phyloP scores from a whole-genome alignment of 306 rosid genomes.

The Cicer cuneatum region DNA sequence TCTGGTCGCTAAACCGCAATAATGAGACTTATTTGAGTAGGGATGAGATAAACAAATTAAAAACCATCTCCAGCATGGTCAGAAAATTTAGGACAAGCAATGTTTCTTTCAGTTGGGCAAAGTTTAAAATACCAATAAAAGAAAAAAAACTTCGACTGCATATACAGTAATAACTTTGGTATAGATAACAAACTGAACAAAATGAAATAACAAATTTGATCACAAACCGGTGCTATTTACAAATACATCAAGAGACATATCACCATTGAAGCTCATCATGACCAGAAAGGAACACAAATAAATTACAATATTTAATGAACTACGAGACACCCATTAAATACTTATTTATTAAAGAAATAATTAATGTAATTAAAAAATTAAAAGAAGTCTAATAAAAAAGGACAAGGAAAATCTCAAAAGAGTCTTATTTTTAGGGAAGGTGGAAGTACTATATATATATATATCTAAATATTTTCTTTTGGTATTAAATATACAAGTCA shows the following conservation, averaged over 20 bases:
- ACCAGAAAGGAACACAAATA: slow-evolving; percentile 10
- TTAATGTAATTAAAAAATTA: too few relatives aligned
- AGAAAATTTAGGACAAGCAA: slow-evolving; percentile 27
- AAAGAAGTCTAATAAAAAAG: too few relatives aligned
- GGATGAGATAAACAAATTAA: slow-evolving; percentile 7
- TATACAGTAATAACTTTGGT: slow-evolving; percentile 5
- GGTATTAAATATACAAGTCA: too few relatives aligned
- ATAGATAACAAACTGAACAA: slow-evolving; percentile 13
- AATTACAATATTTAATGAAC: slow-evolving; percentile 19
- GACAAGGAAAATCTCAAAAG: too few relatives aligned
- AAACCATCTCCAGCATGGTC: slow-evolving; percentile 18
- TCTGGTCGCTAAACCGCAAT: slow-evolving; percentile 77
- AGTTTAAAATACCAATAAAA: slow-evolving; percentile 4
- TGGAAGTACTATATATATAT: too few relatives aligned
- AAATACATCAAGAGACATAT: slow-evolving; percentile 19
- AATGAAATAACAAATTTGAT: neutral
- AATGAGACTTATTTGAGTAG: slow-evolving; percentile 18
- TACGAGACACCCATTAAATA: too few relatives aligned
- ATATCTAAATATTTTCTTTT: too few relatives aligned
- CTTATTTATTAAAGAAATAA: too few relatives aligned
- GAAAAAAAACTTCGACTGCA: neutral
- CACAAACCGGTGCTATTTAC: neutral
- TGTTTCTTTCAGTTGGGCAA: slow-evolving; percentile 19
- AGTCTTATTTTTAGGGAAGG: too few relatives aligned
- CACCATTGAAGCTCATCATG: slow-evolving; percentile 8